Evolutionary conservation across 1,139 yeast genomes (phyloP).

Genomic region (Scheffersomyces illinoinensis): DNA sequence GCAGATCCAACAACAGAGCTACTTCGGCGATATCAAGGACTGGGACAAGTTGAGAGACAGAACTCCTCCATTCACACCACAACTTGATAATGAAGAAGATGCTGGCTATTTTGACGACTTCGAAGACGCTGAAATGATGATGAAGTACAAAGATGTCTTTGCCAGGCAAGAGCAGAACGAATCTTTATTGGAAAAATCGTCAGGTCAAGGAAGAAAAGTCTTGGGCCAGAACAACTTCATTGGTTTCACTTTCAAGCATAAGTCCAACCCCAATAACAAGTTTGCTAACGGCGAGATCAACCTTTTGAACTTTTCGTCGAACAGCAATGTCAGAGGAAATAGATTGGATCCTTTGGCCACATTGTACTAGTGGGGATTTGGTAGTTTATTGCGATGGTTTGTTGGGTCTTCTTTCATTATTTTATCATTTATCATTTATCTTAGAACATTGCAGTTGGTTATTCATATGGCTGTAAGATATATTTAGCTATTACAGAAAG

Average conservation of each 20-base stretch:
- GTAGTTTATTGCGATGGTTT: not conserved
- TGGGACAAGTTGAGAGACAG: conserved; percentile 70
- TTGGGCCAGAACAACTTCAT: conserved; percentile 63
- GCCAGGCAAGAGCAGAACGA: conserved; percentile 87
- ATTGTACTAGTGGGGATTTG: conserved; percentile 28
- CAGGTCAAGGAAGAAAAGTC: conserved; percentile 35
- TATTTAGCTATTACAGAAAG: not conserved
- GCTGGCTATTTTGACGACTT: conserved; percentile 99
- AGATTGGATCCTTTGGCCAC: conserved; percentile 49
- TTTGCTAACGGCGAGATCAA: conserved; percentile 44
- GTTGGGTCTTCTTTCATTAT: not conserved
- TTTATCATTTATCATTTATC: not conserved
- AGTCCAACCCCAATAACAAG: conserved; percentile 61
- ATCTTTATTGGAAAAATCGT: conserved; percentile 58
- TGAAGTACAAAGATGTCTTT: conserved; percentile 94
- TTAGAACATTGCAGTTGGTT: not conserved
- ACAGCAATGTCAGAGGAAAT: conserved; percentile 14
- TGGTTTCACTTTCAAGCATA: conserved; percentile 95
- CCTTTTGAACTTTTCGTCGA: conserved; percentile 28
- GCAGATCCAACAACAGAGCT: conserved; percentile 77
- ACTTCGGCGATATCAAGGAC: conserved; percentile 74
- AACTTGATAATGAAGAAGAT: conserved; percentile 93
- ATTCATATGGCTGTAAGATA: conserved; percentile 2
- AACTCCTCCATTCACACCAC: conserved; percentile 95
- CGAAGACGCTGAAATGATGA: conserved; percentile 95